phyloP scores from a whole-genome alignment of 192 early-diverging fungal species.

The Kappamyces sp. region DNA sequence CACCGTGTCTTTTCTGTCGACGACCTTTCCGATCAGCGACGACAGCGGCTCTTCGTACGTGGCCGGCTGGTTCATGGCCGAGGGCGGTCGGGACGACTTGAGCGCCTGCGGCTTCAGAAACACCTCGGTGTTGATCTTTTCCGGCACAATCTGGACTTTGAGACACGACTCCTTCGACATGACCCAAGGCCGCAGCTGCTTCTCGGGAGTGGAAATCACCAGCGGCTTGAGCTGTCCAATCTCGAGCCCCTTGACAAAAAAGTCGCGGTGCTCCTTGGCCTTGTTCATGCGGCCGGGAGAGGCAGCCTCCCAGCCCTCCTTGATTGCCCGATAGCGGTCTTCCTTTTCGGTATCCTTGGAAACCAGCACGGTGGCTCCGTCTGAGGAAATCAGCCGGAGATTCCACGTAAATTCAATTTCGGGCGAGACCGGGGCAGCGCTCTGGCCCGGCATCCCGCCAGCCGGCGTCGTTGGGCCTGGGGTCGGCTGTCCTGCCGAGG shows the following conservation, averaged over 20 bases:
- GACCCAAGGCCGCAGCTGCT: background rate
- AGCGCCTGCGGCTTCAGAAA: background rate
- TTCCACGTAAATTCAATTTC: slow-evolving; percentile 38
- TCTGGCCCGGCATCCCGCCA: background rate
- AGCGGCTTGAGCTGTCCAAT: slow-evolving; percentile 33
- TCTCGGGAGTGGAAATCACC: slow-evolving; percentile 19
- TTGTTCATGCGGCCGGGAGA: slow-evolving; percentile 41
- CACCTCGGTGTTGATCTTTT: slow-evolving; percentile 3
- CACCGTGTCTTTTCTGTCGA: slow-evolving; percentile 2
- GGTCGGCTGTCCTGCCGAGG: slow-evolving; percentile 10
- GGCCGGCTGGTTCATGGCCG: no score
- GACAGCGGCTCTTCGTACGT: background rate
- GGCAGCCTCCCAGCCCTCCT: slow-evolving; percentile 51
- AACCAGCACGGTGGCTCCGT: slow-evolving; percentile 35
- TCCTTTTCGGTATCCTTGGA: slow-evolving; percentile 58
- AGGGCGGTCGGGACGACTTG: no score
- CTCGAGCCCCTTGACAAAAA: slow-evolving; percentile 41
- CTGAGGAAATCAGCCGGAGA: slow-evolving; percentile 44
- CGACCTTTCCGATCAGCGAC: background rate
- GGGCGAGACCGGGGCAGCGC: background rate
- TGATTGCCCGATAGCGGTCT: slow-evolving; percentile 48
- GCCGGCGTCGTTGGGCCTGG: slow-evolving; percentile 13
- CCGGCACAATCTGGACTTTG: background rate
- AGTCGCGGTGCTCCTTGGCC: slow-evolving; percentile 46
- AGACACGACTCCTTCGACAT: slow-evolving; percentile 8